These are phyloP conservation scores for Malus hybrid DNA, from an alignment of 331 rosid genomes.

Conservation along the genomic window DNA sequence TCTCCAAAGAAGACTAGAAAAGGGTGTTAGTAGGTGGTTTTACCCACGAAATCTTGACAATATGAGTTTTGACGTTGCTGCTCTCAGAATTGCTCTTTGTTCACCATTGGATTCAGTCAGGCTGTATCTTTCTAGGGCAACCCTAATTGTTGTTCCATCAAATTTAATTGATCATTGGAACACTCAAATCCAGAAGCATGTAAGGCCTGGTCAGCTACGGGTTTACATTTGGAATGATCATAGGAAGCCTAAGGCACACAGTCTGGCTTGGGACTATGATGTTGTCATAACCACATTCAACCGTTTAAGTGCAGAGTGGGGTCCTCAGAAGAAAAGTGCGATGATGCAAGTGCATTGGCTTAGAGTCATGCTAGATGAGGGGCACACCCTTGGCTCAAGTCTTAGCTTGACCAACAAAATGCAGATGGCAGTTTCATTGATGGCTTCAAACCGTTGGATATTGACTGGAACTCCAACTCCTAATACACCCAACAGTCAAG, in stretches of 20 bases:
- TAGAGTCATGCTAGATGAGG: slow-evolving; percentile 91
- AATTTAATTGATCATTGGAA: slow-evolving; percentile 88
- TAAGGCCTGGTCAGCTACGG: slow-evolving; percentile 61
- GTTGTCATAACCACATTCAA: slow-evolving; percentile 87
- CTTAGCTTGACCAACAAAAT: slow-evolving; percentile 81
- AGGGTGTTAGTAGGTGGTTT: slow-evolving; percentile 60
- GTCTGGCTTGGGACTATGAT: slow-evolving; percentile 95
- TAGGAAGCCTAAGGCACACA: slow-evolving; percentile 66
- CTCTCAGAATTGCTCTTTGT: slow-evolving; percentile 69
- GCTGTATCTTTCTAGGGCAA: slow-evolving; percentile 85
- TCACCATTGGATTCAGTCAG: slow-evolving; percentile 72
- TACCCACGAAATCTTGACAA: slow-evolving; percentile 72
- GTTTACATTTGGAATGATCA: slow-evolving; percentile 71
- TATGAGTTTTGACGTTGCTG: slow-evolving; percentile 77
- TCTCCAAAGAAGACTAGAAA: slow-evolving; percentile 54
- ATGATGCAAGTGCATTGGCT: slow-evolving; percentile 90
- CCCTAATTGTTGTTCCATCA: slow-evolving; percentile 88
- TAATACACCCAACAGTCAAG: slow-evolving; percentile 89
- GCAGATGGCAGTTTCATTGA: slow-evolving; percentile 91
- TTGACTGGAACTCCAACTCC: slow-evolving; percentile 99
- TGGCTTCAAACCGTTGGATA: slow-evolving; percentile 92
- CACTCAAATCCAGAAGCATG: slow-evolving; percentile 87
- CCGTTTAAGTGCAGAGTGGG: slow-evolving; percentile 95
- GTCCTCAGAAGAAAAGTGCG: slow-evolving; percentile 63
- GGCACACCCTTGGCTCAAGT: slow-evolving; percentile 98